Conservation (phyloP, 2,329 filamentous ascomycete species). For the Xylariaceae sp. region DNA sequence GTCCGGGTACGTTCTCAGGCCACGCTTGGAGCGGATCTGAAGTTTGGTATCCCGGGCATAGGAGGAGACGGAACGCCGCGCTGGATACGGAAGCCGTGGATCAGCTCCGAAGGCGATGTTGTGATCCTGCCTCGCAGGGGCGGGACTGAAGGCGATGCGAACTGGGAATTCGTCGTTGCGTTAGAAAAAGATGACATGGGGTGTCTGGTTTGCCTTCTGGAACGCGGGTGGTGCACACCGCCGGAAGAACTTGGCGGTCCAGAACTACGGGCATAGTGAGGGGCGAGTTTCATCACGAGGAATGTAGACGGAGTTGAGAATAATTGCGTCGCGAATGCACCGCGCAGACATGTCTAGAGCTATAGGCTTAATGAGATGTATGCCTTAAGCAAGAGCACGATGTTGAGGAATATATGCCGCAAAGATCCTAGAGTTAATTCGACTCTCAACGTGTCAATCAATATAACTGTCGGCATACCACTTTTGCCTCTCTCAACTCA, state of each 20-base stretch:
- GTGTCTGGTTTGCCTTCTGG: neutral
- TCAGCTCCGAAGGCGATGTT: neutral
- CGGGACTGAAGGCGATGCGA: neutral
- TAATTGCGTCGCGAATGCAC: no score
- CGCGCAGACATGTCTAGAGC: no score
- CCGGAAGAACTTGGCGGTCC: neutral
- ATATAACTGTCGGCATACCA: neutral
- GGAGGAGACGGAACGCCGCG: neutral
- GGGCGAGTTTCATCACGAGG: neutral
- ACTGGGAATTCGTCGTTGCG: neutral
- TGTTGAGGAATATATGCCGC: no score
- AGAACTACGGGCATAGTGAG: neutral
- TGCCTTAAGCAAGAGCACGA: no score
- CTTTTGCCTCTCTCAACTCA: neutral
- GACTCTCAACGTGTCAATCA: neutral
- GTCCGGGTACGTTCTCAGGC: neutral
- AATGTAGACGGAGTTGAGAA: neutral
- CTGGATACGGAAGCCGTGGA: neutral
- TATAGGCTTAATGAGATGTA: no score
- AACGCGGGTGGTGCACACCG: neutral
- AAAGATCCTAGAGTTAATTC: neutral
- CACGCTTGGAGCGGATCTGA: neutral
- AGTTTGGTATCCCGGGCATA: neutral
- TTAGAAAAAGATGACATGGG: neutral
- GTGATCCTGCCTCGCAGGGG: neutral